A percentile compares a stretch with the other conserved stretches of the same genome.
phyloP scores from a whole-genome alignment of 2,329 filamentous ascomycete species.

The Talaromyces sp. region DNA sequence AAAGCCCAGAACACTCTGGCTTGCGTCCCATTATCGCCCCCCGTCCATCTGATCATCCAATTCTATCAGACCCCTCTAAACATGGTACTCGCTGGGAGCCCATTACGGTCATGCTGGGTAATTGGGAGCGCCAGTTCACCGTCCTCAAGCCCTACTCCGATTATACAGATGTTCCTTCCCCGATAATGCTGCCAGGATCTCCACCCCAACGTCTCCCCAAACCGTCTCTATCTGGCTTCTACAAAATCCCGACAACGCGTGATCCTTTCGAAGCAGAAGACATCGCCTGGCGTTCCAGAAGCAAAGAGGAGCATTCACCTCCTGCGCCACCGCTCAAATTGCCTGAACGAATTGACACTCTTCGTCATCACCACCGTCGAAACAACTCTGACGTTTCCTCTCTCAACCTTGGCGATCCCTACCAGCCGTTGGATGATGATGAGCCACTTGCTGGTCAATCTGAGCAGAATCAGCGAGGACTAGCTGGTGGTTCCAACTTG shows the following conservation, averaged over 20 bases:
- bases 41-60: background rate
- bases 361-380: background rate
- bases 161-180: constrained; percentile 6
- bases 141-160: constrained; percentile 8
- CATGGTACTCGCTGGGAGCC: constrained; percentile 6
- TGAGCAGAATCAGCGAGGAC: background rate
- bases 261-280: background rate
- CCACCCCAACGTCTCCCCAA: constrained; percentile 5
- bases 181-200: constrained; percentile 12
- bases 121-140: background rate
- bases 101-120: constrained; percentile 5
- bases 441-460: background rate
- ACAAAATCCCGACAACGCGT: background rate
- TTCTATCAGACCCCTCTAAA: background rate
- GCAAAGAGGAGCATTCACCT: background rate
- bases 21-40: background rate
- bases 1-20: constrained; percentile 3
- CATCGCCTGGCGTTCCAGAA: no score
- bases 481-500: background rate
- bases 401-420: constrained; percentile 5
- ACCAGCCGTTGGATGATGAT: background rate
- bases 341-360: background rate
- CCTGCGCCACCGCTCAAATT: background rate
- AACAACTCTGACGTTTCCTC: constrained; percentile 13
- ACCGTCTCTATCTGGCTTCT: constrained; percentile 7